Base-by-base conservation (phyloP, 495 filamentous ascomycete genomes). In the Talaromyces nanjingensis region DNA sequence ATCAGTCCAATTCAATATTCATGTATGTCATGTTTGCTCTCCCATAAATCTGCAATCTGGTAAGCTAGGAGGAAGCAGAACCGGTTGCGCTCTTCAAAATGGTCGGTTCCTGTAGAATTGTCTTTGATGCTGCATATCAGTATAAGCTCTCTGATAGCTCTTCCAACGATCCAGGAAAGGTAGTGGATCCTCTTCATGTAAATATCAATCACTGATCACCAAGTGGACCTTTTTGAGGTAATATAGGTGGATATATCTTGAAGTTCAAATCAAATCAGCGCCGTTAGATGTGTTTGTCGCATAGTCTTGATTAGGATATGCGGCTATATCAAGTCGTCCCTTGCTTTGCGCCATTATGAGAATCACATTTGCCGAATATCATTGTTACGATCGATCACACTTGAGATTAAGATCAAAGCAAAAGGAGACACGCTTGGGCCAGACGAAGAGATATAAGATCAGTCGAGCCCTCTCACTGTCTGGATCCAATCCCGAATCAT, bases 361-460 rank as follows among this genome's bases (percentile, higher is more conserved):
- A 18, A 24, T 47, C 1, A 16, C 3, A 12, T 12, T 8, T 25
- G 11, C 22, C 58, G n/a, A 42, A 39, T 20, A 33, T 16, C 34
- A 22, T 24, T 22, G 31, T 11, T 60, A 18, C 11, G n/a, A 45
- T 45, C 22, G 20, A 34, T 16, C 20, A 37, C 22, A 45, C 18
- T 16, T 12, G n/a, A 22, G 33, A 9, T n/a, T 12, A 47, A 24
- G n/a, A 25, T 42, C 34, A 33, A 60, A 22, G 12, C 12, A 34
- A 60, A 60, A 16, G n/a, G 31, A 14, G 22, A 27, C 33, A 20
- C n/a, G 20, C 33, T 24, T 29, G 22, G 34, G 37, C 20, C 20
- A 45, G 25, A 12, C 16, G 59, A 60, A 25, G 14, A 60, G 37
- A 14, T 60, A 60, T 60, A 60, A 60, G 31, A 11, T 16, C 18